These are phyloP conservation scores for Gossypium davidsonii DNA, from an alignment of 441 rosid species.

Conservation along the genomic window DNA sequence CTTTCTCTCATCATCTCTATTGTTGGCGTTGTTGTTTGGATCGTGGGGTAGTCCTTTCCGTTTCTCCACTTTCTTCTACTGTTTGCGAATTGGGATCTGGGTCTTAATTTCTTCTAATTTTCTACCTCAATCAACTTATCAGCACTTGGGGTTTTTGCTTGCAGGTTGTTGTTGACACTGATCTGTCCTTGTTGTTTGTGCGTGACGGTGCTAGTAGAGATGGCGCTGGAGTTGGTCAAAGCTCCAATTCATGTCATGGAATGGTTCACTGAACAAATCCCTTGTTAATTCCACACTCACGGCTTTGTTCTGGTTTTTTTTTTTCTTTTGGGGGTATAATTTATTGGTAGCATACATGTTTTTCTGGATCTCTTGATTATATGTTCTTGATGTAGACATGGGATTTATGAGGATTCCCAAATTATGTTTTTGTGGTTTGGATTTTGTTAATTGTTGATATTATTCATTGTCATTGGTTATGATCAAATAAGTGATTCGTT, in stretches of 20 bases:
- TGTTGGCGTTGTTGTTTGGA: conserved; percentile 67
- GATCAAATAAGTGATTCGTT: neutral
- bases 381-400: neutral
- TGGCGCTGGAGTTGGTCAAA: conserved; percentile 60
- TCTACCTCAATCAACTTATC: neutral
- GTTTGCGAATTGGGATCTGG: conserved; percentile 5
- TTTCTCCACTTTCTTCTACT: neutral
- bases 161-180: conserved; percentile 56
- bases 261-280: conserved; percentile 65
- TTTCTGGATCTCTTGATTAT: neutral
- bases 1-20: conserved; percentile 64
- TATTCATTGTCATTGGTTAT: neutral
- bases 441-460: neutral
- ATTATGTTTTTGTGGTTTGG: too few relatives aligned
- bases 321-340: neutral
- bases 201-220: conserved; percentile 53
- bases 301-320: neutral
- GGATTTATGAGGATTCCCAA: neutral
- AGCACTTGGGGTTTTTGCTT: neutral
- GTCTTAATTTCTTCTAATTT: neutral
- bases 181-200: conserved; percentile 56
- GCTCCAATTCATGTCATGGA: conserved; percentile 67
- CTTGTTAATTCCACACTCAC: conserved; percentile 30
- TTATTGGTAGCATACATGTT: neutral
- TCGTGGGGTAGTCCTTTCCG: conserved; percentile 53